Percentiles rank a stretch among this genome's conserved stretches.
Conservation (phyloP, 2,329 filamentous ascomycete genomes). For the Ceratocystis cubensis region DNA sequence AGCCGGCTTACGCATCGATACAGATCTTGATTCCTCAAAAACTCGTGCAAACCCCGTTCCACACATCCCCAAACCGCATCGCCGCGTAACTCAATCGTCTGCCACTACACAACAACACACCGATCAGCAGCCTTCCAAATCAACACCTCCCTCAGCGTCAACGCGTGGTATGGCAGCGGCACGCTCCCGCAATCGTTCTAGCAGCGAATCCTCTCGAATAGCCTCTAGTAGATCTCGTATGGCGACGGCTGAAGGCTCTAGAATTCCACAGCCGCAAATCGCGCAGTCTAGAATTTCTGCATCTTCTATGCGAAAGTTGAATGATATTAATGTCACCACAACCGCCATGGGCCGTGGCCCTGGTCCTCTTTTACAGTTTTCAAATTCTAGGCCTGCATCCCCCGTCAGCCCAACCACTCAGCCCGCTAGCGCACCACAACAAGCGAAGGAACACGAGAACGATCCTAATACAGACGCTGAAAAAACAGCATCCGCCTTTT, state of each 20-base stretch:
- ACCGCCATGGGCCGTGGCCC: conserved; percentile 1
- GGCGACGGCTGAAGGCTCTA: conserved; percentile 9
- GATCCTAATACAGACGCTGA: not conserved
- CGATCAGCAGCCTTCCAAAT: conserved; percentile 28
- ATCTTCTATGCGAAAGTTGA: conserved; percentile 36
- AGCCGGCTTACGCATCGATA: conserved; percentile 48
- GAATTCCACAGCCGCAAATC: conserved; percentile 6
- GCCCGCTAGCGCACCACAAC: not conserved
- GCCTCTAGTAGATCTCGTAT: conserved; percentile 19
- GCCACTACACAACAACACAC: conserved; percentile 38
- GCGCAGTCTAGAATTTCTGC: conserved; percentile 27
- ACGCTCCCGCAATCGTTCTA: conserved; percentile 15
- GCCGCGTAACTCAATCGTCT: not conserved
- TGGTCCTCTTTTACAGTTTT: conserved; percentile 10
- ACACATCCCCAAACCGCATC: not conserved
- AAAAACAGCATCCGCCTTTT: not conserved
- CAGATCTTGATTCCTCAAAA: conserved; percentile 18
- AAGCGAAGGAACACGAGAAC: not conserved
- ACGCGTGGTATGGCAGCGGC: conserved; percentile 9
- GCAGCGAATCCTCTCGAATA: conserved; percentile 18
- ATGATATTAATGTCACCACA: not conserved
- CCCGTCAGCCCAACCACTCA: not conserved
- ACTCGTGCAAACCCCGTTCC: not conserved
- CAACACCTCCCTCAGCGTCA: conserved; percentile 7
- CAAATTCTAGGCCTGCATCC: conserved; percentile 3